Evolutionary conservation across 352 stramenopile species (phyloP).

Genomic region (Pythium guiyangense): DNA sequence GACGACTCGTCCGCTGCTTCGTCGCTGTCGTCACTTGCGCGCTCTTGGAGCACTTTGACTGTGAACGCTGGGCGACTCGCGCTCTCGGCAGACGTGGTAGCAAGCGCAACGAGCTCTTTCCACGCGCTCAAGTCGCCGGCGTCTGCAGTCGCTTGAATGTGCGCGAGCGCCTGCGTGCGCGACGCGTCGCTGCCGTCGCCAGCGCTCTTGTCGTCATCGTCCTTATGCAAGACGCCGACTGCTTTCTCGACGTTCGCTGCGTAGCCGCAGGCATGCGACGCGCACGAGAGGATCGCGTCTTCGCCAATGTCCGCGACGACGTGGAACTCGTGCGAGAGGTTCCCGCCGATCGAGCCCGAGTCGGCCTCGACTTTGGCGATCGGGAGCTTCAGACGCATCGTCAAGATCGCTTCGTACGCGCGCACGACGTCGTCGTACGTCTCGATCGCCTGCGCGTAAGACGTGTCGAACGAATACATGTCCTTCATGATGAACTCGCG

Average conservation of each 20-base stretch:
- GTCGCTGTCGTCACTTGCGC: conserved; percentile 16
- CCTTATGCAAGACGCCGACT: conserved; percentile 27
- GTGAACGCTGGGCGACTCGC: conserved; percentile 18
- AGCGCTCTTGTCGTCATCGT: background rate
- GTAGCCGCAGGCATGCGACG: conserved; percentile 50
- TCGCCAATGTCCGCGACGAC: conserved; percentile 80
- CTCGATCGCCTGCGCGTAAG: conserved; percentile 43
- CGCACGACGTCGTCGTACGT: conserved; percentile 79
- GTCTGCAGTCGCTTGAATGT: conserved; percentile 19
- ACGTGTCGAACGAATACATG: conserved; percentile 87
- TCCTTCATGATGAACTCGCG: conserved; percentile 92
- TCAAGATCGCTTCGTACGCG: conserved; percentile 79
- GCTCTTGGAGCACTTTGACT: conserved; percentile 34
- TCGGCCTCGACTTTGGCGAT: conserved; percentile 83
- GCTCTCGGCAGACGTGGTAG: background rate
- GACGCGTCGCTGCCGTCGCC: conserved; percentile 9
- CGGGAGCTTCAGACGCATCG: conserved; percentile 51
- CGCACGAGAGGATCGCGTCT: conserved; percentile 77
- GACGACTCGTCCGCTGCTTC: background rate
- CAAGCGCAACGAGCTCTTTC: conserved; percentile 21
- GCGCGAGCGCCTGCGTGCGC: background rate
- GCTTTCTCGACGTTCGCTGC: conserved; percentile 88
- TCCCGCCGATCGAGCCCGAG: conserved; percentile 85
- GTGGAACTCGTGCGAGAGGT: conserved; percentile 88
- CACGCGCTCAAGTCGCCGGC: conserved; percentile 22